These are phyloP conservation scores for Fusarium metavorans DNA, from an alignment of 2,329 filamentous ascomycete genomes.

Conservation along the genomic window DNA sequence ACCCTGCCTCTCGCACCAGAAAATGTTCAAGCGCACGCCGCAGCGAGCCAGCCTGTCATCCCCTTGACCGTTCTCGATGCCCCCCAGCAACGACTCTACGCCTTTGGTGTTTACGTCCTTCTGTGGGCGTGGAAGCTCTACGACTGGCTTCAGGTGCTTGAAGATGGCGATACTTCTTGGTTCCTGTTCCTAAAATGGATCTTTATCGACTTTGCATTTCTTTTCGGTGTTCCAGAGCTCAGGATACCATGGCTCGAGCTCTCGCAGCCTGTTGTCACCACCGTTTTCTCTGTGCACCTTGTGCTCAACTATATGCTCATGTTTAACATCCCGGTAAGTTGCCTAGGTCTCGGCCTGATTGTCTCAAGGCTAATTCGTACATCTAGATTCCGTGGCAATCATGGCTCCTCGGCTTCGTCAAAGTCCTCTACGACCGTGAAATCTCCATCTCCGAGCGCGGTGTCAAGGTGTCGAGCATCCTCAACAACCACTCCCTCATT, in stretches of 20 bases:
- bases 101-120: constrained; percentile 80
- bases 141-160: constrained; percentile 83
- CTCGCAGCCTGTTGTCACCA: constrained; percentile 78
- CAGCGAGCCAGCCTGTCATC: constrained; percentile 73
- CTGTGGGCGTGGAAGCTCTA: constrained; percentile 87
- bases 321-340: constrained; percentile 84
- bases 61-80: constrained; percentile 86
- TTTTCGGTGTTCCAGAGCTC: constrained; percentile 87
- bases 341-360: background rate
- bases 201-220: constrained; percentile 84
- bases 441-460: constrained; percentile 92
- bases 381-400: constrained; percentile 76
- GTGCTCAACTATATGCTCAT: constrained; percentile 86
- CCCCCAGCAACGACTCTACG: constrained; percentile 90
- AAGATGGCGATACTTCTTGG: constrained; percentile 88
- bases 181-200: constrained; percentile 96
- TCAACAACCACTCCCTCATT: constrained; percentile 94
- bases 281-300: constrained; percentile 78
- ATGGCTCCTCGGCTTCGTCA: constrained; percentile 79
- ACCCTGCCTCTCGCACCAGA: constrained; percentile 63
- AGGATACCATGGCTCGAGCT: constrained; percentile 98
- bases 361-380: constrained; percentile 17
- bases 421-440: constrained; percentile 91
- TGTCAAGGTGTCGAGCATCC: constrained; percentile 87
- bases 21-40: constrained; percentile 45